Base-by-base conservation (phyloP, 1,139 yeast species). In the Yamadazyma oceani region DNA sequence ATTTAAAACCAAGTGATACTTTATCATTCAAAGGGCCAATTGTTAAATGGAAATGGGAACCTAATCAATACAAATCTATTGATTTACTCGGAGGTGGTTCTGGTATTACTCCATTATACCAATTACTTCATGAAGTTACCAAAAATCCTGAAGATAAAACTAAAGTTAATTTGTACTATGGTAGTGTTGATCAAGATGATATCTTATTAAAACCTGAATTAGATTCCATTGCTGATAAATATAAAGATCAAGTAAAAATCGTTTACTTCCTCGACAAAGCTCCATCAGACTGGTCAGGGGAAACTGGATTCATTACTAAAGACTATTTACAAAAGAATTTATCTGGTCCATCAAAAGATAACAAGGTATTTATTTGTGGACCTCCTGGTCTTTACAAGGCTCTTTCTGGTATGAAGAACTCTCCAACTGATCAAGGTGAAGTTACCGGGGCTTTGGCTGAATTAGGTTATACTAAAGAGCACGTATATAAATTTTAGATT, bases 61-160 rank as follows among this genome's bases (percentile, higher is more conserved):
- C 95, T 51, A 88, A 88, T 62, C 83, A 85, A 77, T 83, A 80
- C 47, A 70, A 78, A 43, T 74, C 78, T 39, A 78, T 87, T 50
- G 85, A 85, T 41, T 89, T 92, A 89, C 82, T 92, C 50, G 96
- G 96, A 30, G 96, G 96, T 52, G 98, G 98, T 57, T 85, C 95
- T 32, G 97, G 96, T 51, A 85, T 89, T 55, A 85, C 97, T 23
- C 97, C 97, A 52, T 86, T 90, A 81, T 85, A 82, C 64, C 96
- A 89, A 69, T 85, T 89, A 57, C 75, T 89, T 51, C 80, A 82
- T 51, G 89, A 89, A 37, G 82, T 89, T 51, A 80, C 85, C 53
- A 70, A 73, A 48, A 81, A 86, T 55, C 90, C 94, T 15, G 73
- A 69, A 30, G 96, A 88, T 60, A 75, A 73, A 48, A 88, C 97